These are phyloP conservation scores for Malus hybrid DNA, from an alignment of 331 rosid genomes.

Conservation along the genomic window DNA sequence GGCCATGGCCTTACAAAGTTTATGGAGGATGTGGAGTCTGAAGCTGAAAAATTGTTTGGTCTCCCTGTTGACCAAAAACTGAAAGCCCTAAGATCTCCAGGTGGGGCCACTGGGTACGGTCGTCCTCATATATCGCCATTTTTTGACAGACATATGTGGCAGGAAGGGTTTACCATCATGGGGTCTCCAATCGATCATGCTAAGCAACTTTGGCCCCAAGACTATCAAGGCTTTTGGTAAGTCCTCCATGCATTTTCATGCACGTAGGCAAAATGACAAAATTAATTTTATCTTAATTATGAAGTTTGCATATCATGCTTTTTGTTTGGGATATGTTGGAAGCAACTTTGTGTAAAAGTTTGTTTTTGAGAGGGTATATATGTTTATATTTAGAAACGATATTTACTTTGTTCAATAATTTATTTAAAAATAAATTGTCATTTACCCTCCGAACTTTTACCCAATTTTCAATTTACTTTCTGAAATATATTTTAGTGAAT, in stretches of 20 bases:
- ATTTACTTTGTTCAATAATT: neutral
- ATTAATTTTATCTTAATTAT: neutral
- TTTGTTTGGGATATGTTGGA: neutral
- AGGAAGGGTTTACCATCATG: constrained; percentile 75
- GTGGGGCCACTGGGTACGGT: constrained; percentile 59
- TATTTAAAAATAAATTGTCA: neutral
- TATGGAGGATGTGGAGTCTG: constrained; percentile 29
- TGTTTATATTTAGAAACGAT: neutral
- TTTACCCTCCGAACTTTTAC: neutral
- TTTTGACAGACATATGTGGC: constrained; percentile 73
- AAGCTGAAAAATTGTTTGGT: constrained; percentile 39
- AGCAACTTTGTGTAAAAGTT: neutral
- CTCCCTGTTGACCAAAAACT: constrained; percentile 47
- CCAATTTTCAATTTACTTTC: too few relatives aligned
- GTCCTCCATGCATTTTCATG: constrained; percentile 36
- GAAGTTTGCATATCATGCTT: neutral
- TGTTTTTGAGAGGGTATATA: neutral
- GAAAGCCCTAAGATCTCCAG: constrained; percentile 47
- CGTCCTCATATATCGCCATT: constrained; percentile 52
- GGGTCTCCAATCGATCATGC: constrained; percentile 58
- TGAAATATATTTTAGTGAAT: too few relatives aligned
- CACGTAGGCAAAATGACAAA: constrained; percentile 25
- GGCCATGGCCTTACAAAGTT: constrained; percentile 48
- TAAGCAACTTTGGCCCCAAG: constrained; percentile 62
- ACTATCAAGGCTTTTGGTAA: constrained; percentile 57